phyloP scores from a whole-genome alignment of 495 filamentous ascomycete species.

The Tuber brumale region DNA sequence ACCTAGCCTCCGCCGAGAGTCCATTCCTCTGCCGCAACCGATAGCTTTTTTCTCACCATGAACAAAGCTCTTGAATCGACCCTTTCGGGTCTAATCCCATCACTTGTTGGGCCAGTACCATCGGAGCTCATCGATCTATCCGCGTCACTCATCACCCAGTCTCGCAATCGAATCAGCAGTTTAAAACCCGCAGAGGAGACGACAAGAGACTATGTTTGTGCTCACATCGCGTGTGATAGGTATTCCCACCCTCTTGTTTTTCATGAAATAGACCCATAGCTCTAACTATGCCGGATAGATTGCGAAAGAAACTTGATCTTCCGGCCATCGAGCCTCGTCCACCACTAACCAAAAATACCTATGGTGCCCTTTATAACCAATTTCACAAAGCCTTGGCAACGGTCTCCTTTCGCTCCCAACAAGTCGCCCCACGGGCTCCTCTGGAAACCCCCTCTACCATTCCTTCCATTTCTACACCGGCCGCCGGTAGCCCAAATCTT shows the following conservation, averaged over 20 bases:
- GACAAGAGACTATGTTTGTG: conserved; percentile 77
- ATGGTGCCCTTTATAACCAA: conserved; percentile 75
- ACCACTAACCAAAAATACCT: conserved; percentile 73
- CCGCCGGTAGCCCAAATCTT: conserved; percentile 55
- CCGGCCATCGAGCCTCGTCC: conserved; percentile 73
- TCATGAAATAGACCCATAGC: background rate
- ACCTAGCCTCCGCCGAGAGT: background rate
- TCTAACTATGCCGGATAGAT: conserved; percentile 46
- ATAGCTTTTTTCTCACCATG: conserved; percentile 46
- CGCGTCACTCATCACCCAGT: conserved; percentile 76
- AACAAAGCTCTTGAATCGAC: conserved; percentile 70
- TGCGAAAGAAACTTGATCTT: conserved; percentile 74
- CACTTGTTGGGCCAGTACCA: conserved; percentile 64
- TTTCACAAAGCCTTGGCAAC: conserved; percentile 64
- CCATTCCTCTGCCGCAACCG: background rate
- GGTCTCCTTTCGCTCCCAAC: conserved; percentile 24
- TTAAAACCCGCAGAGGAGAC: conserved; percentile 86
- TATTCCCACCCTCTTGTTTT: conserved; percentile 37
- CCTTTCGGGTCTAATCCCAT: conserved; percentile 69
- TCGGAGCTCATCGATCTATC: conserved; percentile 69
- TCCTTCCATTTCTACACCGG: conserved; percentile 32
- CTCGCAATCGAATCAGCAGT: conserved; percentile 66
- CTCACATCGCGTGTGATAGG: conserved; percentile 87
- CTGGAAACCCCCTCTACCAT: conserved; percentile 11
- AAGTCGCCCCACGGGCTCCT: conserved; percentile 6